phyloP scores from a whole-genome alignment of 2,329 filamentous ascomycete genomes.

The Sarocladiaceae sp. region DNA sequence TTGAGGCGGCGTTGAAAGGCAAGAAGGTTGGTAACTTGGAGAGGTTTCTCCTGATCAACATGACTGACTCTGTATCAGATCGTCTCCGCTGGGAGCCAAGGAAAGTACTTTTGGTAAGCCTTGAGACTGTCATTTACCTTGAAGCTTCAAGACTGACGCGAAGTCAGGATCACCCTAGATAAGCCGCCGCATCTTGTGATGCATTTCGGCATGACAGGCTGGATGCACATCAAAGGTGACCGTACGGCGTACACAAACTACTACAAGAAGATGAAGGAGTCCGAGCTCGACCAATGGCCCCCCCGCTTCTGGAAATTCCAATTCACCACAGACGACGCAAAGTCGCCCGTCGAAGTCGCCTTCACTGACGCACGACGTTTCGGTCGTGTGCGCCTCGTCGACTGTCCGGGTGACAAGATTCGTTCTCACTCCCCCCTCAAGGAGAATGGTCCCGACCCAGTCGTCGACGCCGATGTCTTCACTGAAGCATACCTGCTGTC shows the following conservation, averaged over 20 bases:
- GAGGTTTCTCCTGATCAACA: background rate
- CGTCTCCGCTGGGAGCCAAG: conserved; percentile 69
- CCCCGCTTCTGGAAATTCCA: conserved; percentile 87
- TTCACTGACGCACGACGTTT: conserved; percentile 82
- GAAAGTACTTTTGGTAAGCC: conserved; percentile 92
- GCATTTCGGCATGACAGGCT: conserved; percentile 79
- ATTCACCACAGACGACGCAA: conserved; percentile 53
- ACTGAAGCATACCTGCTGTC: conserved; percentile 68
- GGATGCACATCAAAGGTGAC: conserved; percentile 80
- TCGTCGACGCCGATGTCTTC: conserved; percentile 71
- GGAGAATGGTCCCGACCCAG: conserved; percentile 90
- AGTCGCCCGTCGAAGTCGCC: conserved; percentile 53
- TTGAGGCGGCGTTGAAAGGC: conserved; percentile 66
- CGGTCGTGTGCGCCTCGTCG: conserved; percentile 71
- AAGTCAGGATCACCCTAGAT: conserved; percentile 46
- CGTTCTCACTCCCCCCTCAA: conserved; percentile 70
- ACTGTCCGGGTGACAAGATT: conserved; percentile 72
- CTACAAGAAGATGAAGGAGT: conserved; percentile 63
- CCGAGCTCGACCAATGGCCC: conserved; percentile 65
- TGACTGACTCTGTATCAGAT: conserved; percentile 42
- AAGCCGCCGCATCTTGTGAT: conserved; percentile 80
- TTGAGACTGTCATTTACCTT: no score
- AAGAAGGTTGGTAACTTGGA: conserved; percentile 46
- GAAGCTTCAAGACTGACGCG: background rate
- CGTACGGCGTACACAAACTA: conserved; percentile 74